Evolutionary conservation across 805 yeast species (phyloP).

Genomic region (Lachancea lanzarotensis): DNA sequence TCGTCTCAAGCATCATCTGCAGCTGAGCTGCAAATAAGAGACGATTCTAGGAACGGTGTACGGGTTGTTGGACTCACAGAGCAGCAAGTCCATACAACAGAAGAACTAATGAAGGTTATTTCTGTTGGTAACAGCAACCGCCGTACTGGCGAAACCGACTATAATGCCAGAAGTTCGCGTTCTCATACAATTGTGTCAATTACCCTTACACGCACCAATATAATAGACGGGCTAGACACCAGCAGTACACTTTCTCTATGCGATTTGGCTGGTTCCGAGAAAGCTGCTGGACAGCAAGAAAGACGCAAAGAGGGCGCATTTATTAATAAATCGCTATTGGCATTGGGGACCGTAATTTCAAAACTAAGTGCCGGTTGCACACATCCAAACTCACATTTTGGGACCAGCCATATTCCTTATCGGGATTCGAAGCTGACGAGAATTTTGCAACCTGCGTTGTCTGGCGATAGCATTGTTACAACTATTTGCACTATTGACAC

Average conservation of each 20-base stretch:
- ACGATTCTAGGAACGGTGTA: conserved; percentile 66
- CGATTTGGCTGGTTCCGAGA: conserved; percentile 96
- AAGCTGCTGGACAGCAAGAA: conserved; percentile 58
- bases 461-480: conserved; percentile 78
- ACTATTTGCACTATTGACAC: conserved; percentile 83
- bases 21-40: conserved; percentile 66
- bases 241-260: conserved; percentile 72
- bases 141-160: conserved; percentile 84
- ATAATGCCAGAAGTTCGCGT: conserved; percentile 78
- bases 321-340: conserved; percentile 84
- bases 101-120: conserved; percentile 56
- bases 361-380: conserved; percentile 46
- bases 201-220: conserved; percentile 43
- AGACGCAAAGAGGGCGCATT: conserved; percentile 90
- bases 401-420: conserved; percentile 72
- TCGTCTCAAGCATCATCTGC: conserved; percentile 8
- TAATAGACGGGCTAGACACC: conserved; percentile 33
- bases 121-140: conserved; percentile 66
- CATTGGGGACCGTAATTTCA: conserved; percentile 88
- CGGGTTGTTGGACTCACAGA: conserved; percentile 69
- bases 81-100: conserved; percentile 47
- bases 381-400: conserved; percentile 12
- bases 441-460: conserved; percentile 81
- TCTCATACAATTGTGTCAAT: conserved; percentile 86
- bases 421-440: conserved; percentile 91